Base-by-base conservation (phyloP, 345 rosid genomes). In the Bruguiera gymnorhiza region DNA sequence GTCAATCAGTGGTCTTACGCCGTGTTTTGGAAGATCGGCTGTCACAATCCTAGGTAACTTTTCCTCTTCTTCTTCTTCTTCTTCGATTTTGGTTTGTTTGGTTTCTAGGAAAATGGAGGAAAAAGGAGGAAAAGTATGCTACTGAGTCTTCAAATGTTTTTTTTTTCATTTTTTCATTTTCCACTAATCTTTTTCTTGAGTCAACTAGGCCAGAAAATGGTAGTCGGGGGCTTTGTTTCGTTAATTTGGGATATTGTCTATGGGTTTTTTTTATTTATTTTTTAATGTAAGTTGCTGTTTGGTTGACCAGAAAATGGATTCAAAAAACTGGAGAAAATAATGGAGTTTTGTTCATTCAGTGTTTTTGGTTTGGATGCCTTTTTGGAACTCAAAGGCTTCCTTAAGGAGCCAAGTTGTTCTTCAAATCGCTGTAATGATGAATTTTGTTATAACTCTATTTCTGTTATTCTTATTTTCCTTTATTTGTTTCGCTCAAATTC, bases 11-110 rank as follows among this genome's bases (percentile, higher is more conserved):
- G 98, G 99, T 85, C 80, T 63, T 95, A 90, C 77, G 91, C 98
- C 77, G 96, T 87, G 69, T 90, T 95, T 77, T 95, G 99, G 99
- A 95, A 92, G 87, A 86, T 85, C 70, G 99, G 96, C 67, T 88
- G 88, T 76, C 97, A 92, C 76, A 95, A 95, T 80, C 78, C 92
- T 43, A 86, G 82, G 99, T 95, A 78, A 79, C 83, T 50, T 73
- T 31, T n/a, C 13, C 3, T 15, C 2, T 70, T 11, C 58, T 18
- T 52, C 7, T n/a, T 54, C 58, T 56, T 56, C 60, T 46, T 30
- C 23, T 37, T 26, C 60, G 60, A 3, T 34, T 50, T 19, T 63
- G 51, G 19, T 24, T 6, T 36, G 24, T 62, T 29, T 68, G 68
- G 24, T 61, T 60, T 16, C 65, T 5, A 8, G 20, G 32, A 36